Evolutionary conservation across 441 rosid genomes (phyloP).

Genomic region (Geranium incanum): DNA sequence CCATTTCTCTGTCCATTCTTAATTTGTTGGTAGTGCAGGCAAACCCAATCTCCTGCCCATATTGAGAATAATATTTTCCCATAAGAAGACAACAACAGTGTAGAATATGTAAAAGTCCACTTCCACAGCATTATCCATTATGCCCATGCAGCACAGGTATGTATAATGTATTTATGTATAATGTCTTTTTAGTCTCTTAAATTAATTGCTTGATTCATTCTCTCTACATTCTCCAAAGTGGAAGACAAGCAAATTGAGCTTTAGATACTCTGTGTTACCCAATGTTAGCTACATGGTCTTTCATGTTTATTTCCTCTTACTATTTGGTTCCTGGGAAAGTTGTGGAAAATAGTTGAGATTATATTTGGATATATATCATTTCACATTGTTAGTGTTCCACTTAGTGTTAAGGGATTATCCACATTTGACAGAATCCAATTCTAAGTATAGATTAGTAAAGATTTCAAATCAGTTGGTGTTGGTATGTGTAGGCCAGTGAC

Average conservation of each 20-base stretch:
- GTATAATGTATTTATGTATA: no score
- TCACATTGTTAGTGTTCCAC: not conserved
- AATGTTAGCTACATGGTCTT: no score
- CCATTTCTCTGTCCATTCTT: not conserved
- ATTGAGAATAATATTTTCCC: not conserved
- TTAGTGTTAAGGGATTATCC: not conserved
- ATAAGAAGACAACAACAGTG: slow-evolving; percentile 10
- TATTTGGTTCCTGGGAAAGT: no score
- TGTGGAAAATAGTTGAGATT: no score
- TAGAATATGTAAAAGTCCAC: slow-evolving; percentile 1
- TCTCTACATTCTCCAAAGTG: no score
- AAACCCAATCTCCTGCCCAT: not conserved
- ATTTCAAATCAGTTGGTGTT: not conserved
- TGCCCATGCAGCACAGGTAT: not conserved
- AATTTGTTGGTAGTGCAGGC: slow-evolving; percentile 11
- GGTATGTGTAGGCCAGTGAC: not conserved
- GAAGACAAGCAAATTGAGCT: no score
- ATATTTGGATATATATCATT: no score
- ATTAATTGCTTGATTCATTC: no score
- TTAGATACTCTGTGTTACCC: no score
- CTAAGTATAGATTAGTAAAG: not conserved
- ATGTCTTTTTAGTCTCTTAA: no score
- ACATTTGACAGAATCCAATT: not conserved
- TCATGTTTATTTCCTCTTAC: no score
- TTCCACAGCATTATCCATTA: not conserved